Evolutionary conservation across 768 basidiomycete genomes (phyloP).

Genomic region (Leccinum broughii): DNA sequence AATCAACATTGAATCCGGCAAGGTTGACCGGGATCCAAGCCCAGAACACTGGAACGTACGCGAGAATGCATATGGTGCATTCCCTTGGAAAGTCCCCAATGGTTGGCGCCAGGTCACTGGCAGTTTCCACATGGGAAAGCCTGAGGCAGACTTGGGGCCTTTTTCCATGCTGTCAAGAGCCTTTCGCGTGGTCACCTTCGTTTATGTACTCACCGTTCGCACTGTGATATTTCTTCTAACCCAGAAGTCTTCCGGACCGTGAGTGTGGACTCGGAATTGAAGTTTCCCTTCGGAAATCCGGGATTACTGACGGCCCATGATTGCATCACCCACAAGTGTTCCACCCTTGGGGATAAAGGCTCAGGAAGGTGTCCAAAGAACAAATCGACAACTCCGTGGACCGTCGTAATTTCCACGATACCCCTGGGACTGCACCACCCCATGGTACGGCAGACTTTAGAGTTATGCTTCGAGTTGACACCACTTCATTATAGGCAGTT

Average conservation of each 20-base stretch:
- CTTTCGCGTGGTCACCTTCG: not conserved
- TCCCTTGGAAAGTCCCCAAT: not conserved
- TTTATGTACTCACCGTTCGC: not conserved
- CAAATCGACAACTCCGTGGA: no score
- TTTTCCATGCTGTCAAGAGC: not conserved
- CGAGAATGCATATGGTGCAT: not conserved
- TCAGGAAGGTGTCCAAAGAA: no score
- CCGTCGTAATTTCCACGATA: not conserved
- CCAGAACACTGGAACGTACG: not conserved
- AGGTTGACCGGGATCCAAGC: not conserved
- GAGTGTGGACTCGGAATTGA: not conserved
- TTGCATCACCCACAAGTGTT: not conserved
- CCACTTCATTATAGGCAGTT: no score
- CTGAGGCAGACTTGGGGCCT: not conserved
- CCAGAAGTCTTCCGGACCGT: not conserved
- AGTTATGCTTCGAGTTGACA: no score
- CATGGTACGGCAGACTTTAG: no score
- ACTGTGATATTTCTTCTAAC: not conserved
- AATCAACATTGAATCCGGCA: no score
- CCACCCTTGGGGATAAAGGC: not conserved
- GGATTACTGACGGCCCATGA: not conserved
- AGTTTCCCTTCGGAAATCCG: not conserved
- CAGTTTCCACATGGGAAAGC: not conserved
- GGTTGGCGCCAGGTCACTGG: not conserved
- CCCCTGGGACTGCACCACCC: not conserved